These are phyloP conservation scores for Nepenthes gracilis DNA, from an alignment of 148 eudicot species.

Conservation along the genomic window DNA sequence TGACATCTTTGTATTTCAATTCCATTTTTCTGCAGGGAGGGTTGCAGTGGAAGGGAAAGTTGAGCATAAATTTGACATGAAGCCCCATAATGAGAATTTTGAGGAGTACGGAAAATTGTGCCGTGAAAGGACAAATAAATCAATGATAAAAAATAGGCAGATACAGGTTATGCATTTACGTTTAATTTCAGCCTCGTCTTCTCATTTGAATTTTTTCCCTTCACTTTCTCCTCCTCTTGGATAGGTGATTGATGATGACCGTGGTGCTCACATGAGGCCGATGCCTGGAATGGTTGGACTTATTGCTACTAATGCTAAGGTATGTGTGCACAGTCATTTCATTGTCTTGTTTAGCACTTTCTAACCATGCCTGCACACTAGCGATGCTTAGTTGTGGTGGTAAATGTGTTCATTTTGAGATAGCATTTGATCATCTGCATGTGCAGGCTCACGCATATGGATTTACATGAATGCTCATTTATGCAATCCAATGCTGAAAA, in stretches of 20 bases:
- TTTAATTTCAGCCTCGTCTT: background rate
- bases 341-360: no score
- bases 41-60: conserved; percentile 83
- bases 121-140: conserved; percentile 88
- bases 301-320: conserved; percentile 57
- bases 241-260: conserved; percentile 87
- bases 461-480: no score
- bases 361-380: no score
- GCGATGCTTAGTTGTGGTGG: background rate
- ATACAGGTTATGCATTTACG: conserved; percentile 39
- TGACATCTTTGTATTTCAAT: background rate
- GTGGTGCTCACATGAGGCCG: conserved; percentile 92
- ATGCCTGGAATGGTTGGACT: conserved; percentile 96
- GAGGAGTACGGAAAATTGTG: conserved; percentile 93
- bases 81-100: conserved; percentile 74
- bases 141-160: conserved; percentile 92
- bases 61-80: conserved; percentile 94
- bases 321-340: conserved; percentile 10
- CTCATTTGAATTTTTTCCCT: background rate
- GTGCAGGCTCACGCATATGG: no score
- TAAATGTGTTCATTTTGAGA: background rate
- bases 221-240: background rate
- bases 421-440: no score
- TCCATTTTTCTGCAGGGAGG: conserved; percentile 36
- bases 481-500: no score